Conservation (phyloP, 2,329 filamentous ascomycete species). For the Xylariaceae sp. region DNA sequence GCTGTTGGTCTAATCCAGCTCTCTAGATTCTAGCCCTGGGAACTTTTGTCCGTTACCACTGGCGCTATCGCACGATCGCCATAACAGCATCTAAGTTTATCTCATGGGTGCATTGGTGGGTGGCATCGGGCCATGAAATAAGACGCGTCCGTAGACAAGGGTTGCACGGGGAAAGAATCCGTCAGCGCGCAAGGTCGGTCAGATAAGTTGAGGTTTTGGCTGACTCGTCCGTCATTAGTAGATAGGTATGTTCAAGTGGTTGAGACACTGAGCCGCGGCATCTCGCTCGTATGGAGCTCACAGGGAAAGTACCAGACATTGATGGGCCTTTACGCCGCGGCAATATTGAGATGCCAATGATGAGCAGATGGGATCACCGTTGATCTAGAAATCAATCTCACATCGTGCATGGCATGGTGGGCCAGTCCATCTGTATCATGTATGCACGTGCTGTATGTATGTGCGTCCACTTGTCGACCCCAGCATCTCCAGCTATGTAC, state of each 20-base stretch:
- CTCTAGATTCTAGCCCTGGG: slow-evolving; percentile 7
- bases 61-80: neutral
- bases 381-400: slow-evolving; percentile 27
- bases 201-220: no score
- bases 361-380: slow-evolving; percentile 17
- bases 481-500: slow-evolving; percentile 14
- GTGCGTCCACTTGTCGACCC: slow-evolving; percentile 17
- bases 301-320: no score
- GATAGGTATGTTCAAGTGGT: no score
- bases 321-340: no score
- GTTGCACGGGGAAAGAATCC: slow-evolving; percentile 8
- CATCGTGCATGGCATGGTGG: slow-evolving; percentile 23
- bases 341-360: no score
- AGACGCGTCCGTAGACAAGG: slow-evolving; percentile 20
- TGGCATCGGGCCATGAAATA: slow-evolving; percentile 12
- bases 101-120: slow-evolving; percentile 1
- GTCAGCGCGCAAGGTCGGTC: neutral
- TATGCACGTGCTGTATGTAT: slow-evolving; percentile 14
- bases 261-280: neutral
- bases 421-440: slow-evolving; percentile 21
- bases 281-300: neutral
- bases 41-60: slow-evolving; percentile 12
- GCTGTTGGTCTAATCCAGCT: slow-evolving; percentile 8
- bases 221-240: no score
- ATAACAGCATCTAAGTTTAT: slow-evolving; percentile 14